These are phyloP conservation scores for Biscogniauxia sp. DNA, from an alignment of 2,329 filamentous ascomycete genomes.

Conservation along the genomic window DNA sequence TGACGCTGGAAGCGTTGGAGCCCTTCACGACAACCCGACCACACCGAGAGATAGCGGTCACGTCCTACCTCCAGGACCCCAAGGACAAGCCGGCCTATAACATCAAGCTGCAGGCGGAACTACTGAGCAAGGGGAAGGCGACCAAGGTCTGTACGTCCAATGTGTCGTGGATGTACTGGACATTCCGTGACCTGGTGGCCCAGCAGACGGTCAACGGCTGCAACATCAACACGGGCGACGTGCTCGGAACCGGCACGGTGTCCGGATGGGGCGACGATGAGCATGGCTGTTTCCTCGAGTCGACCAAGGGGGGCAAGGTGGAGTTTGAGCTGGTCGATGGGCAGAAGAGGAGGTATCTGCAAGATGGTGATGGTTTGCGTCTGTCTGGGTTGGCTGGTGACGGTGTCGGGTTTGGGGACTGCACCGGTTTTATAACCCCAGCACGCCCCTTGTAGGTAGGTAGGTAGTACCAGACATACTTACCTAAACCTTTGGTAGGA, in stretches of 20 bases:
- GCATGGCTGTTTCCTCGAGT: constrained; percentile 41
- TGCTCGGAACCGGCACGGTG: constrained; percentile 43
- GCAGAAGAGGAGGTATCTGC: constrained; percentile 33
- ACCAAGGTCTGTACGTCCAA: constrained; percentile 31
- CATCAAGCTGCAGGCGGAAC: constrained; percentile 24
- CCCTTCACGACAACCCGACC: constrained; percentile 49
- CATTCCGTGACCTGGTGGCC: constrained; percentile 36
- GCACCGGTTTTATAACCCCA: constrained; percentile 22
- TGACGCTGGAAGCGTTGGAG: constrained; percentile 59
- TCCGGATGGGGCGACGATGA: constrained; percentile 33
- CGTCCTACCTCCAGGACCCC: constrained; percentile 35
- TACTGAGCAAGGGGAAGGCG: constrained; percentile 12
- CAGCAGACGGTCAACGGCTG: constrained; percentile 38
- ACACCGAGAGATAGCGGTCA: constrained; percentile 21
- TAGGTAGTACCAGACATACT: too few relatives aligned
- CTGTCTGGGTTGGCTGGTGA: constrained; percentile 39
- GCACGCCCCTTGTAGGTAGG: constrained; percentile 10
- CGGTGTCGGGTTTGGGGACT: constrained; percentile 42
- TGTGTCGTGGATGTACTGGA: constrained; percentile 38
- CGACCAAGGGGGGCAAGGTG: constrained; percentile 36
- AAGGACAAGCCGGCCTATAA: constrained; percentile 35
- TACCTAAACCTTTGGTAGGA: too few relatives aligned
- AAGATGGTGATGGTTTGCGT: constrained; percentile 40
- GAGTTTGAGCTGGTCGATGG: constrained; percentile 30
- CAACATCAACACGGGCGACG: constrained; percentile 38